Conservation (phyloP, 768 basidiomycete genomes). For the Boletus vermiculosoides region DNA sequence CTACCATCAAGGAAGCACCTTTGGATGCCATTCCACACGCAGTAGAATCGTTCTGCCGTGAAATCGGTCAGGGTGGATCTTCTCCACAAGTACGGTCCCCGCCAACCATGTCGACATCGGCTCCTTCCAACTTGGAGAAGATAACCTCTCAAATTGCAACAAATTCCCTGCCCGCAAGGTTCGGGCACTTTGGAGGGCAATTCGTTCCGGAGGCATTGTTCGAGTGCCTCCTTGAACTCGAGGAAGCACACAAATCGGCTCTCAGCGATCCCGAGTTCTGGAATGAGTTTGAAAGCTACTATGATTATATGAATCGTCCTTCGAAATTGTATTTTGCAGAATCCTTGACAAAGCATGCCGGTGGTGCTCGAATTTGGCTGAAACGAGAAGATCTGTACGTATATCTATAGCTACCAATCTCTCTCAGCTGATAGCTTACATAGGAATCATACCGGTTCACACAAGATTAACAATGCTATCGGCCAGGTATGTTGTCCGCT, state of each 20-base stretch:
- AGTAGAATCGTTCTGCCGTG: conserved; percentile 73
- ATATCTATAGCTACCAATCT: background rate
- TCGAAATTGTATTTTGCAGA: conserved; percentile 90
- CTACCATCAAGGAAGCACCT: conserved; percentile 69
- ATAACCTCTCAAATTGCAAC: conserved; percentile 33
- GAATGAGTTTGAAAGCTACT: conserved; percentile 86
- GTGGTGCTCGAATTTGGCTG: conserved; percentile 96
- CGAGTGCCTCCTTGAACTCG: conserved; percentile 86
- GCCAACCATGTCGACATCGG: background rate
- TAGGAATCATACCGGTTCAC: conserved; percentile 97
- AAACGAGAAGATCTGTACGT: conserved; percentile 90
- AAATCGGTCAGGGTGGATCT: conserved; percentile 51
- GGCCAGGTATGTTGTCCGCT: conserved; percentile 64
- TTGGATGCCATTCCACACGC: conserved; percentile 45
- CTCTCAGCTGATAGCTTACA: conserved; percentile 3
- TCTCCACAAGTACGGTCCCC: conserved; percentile 11
- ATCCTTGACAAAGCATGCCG: conserved; percentile 83
- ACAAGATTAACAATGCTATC: conserved; percentile 99
- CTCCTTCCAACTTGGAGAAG: conserved; percentile 8
- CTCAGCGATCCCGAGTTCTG: conserved; percentile 87
- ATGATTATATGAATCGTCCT: conserved; percentile 93
- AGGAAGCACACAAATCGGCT: conserved; percentile 86
- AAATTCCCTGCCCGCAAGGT: conserved; percentile 69
- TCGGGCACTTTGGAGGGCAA: conserved; percentile 95
- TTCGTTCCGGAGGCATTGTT: conserved; percentile 97